Conservation (phyloP, 495 filamentous ascomycete genomes). For the Tuber melanosporum region DNA sequence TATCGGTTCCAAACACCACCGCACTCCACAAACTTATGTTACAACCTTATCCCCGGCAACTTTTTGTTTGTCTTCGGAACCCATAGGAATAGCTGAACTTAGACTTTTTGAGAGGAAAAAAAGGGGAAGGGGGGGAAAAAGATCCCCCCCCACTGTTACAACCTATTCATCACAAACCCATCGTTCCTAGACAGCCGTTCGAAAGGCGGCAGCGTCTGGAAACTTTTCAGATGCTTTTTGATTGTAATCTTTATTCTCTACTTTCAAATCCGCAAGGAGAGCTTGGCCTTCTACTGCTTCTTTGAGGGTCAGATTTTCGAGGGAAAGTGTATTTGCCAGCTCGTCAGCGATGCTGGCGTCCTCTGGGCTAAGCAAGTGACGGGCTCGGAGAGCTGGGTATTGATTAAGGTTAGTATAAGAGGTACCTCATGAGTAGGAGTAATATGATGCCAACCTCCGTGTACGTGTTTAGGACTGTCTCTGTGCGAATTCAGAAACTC, state of each 20-base stretch:
- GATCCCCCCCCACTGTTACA: not conserved
- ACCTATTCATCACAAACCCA: not conserved
- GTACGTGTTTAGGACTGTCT: constrained; percentile 57
- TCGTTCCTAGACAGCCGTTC: not conserved
- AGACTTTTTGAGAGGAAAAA: not conserved
- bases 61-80: not conserved
- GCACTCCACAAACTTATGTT: constrained; percentile 1
- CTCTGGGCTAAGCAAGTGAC: constrained; percentile 54
- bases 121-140: not conserved
- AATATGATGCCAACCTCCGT: constrained; percentile 24
- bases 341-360: constrained; percentile 57
- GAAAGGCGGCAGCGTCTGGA: constrained; percentile 45
- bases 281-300: constrained; percentile 57
- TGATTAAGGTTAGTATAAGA: constrained; percentile 38
- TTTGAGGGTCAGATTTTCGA: constrained; percentile 51
- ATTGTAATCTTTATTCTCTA: constrained; percentile 55
- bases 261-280: constrained; percentile 56
- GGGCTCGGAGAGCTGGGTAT: constrained; percentile 52
- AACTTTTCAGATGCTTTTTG: constrained; percentile 62
- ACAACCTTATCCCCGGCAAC: not conserved
- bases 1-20: constrained; percentile 1
- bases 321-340: constrained; percentile 53
- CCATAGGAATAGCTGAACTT: not conserved
- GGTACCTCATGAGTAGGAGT: not conserved
- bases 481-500: constrained; percentile 59